Base-by-base conservation (phyloP, 371 early-diverging fungal species). In the Mucor mucedo region DNA sequence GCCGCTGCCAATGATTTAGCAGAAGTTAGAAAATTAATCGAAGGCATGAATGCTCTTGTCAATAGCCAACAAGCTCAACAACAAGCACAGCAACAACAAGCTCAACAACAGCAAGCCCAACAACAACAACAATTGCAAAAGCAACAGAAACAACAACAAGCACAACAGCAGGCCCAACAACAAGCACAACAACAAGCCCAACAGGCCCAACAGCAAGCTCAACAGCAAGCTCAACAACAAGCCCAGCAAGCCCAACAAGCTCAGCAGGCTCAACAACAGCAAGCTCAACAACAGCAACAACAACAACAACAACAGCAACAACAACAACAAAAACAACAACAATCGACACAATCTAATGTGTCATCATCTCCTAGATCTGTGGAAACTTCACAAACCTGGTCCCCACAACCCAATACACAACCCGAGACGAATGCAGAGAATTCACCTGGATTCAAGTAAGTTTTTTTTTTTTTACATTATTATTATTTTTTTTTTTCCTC, bases 1-100 rank as follows among this genome's bases (percentile, higher is more conserved):
- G 75, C 77, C 54, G 80, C 80, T 42, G 82, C 79, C 10, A 76
- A 73, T 49, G 78, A 82, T 61, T 66, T 82, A 52, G 82, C 82
- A 44, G 79, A 82, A 63, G 78, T 82, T 14, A 58, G 82, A 57
- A 82, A 82, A 55, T 72, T 82, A 30, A 75, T 82, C 39, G 82
- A 82, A 58, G 78, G 79, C 33, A 82, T 82, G 79, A 82, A 72
- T 62, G 72, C 78, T 11, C 62, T 82, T 4, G 75, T 79, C 13
- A 75, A 70, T 40, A 74, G 69, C 29, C 78, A 75, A 30, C 71
- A 70, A 45, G 58, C 54, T 14, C 60, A 57, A 42, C 60, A 58
- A 49, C 70, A 52, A 28, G 62, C 63, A 49, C 61, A 60, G 30
- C 74, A 67, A 38, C 71, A 58, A 10, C 49, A 59, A 39, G 14